A percentile compares a stretch with the other conserved stretches of the same genome.
phyloP scores from a whole-genome alignment of 768 basidiomycete species.

The Trametes meyenii region DNA sequence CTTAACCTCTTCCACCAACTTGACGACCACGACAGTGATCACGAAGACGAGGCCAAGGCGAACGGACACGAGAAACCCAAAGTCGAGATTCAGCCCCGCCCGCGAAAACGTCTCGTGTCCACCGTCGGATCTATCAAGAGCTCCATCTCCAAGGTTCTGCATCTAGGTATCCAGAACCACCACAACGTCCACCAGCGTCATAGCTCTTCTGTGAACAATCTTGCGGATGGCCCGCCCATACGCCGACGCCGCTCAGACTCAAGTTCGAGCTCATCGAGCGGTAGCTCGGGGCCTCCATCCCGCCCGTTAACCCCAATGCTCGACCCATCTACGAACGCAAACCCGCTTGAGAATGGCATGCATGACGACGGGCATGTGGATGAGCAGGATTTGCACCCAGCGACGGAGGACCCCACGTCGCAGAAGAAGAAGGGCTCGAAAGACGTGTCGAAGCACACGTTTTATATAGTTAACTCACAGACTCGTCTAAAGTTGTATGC shows the following conservation, averaged over 20 bases:
- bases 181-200: not conserved
- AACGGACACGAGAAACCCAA: conserved; percentile 11
- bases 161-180: conserved; percentile 26
- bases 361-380: conserved; percentile 25
- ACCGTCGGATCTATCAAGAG: conserved; percentile 53
- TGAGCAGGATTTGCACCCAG: conserved; percentile 32
- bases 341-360: conserved; percentile 47
- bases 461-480: conserved; percentile 92
- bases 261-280: conserved; percentile 35
- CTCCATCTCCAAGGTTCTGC: conserved; percentile 49
- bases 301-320: conserved; percentile 59
- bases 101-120: conserved; percentile 37
- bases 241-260: conserved; percentile 8
- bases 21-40: conserved; percentile 27
- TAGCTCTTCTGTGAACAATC: conserved; percentile 11
- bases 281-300: conserved; percentile 34
- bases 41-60: conserved; percentile 24
- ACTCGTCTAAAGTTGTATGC: conserved; percentile 85
- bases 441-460: conserved; percentile 90
- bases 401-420: conserved; percentile 36
- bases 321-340: conserved; percentile 78
- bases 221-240: not conserved
- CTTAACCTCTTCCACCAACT: conserved; percentile 61
- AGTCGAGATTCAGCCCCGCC: conserved; percentile 7
- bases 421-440: conserved; percentile 47